Evolutionary conservation across 2,329 filamentous ascomycete species (phyloP).

Genomic region (Geosmithia putterillii): DNA sequence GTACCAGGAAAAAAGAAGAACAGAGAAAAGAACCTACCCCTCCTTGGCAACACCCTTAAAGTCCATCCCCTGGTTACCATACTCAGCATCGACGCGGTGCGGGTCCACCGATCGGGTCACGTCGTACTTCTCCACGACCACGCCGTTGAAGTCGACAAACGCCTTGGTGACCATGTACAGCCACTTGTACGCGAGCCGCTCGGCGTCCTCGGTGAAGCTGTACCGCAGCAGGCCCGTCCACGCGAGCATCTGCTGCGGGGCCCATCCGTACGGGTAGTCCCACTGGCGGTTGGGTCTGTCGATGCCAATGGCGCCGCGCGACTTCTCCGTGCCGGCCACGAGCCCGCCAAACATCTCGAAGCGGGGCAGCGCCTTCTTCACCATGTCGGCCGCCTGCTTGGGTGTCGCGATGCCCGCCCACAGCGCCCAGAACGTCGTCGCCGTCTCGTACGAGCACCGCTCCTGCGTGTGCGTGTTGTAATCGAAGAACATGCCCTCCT

Average conservation of each 20-base stretch:
- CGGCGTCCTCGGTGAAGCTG: slow-evolving; percentile 80
- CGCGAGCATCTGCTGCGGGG: slow-evolving; percentile 94
- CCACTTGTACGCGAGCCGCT: slow-evolving; percentile 90
- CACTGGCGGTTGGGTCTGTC: slow-evolving; percentile 90
- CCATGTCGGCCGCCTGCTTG: slow-evolving; percentile 73
- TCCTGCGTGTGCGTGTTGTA: slow-evolving; percentile 78
- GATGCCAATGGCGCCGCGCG: slow-evolving; percentile 66
- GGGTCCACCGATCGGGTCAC: slow-evolving; percentile 83
- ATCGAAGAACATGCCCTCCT: slow-evolving; percentile 94
- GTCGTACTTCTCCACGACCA: slow-evolving; percentile 98
- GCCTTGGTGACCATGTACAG: slow-evolving; percentile 97
- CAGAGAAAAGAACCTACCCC: slow-evolving; percentile 52
- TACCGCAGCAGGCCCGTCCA: slow-evolving; percentile 91
- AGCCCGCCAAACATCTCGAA: slow-evolving; percentile 85
- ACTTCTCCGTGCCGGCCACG: slow-evolving; percentile 80
- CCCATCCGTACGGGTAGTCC: slow-evolving; percentile 98
- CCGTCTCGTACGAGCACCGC: slow-evolving; percentile 76
- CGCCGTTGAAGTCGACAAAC: slow-evolving; percentile 96
- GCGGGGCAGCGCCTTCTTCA: slow-evolving; percentile 68
- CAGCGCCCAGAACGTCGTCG: slow-evolving; percentile 93
- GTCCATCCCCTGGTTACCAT: slow-evolving; percentile 90
- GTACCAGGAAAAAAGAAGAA: background rate
- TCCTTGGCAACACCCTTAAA: slow-evolving; percentile 94
- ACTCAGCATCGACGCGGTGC: slow-evolving; percentile 90
- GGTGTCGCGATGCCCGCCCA: slow-evolving; percentile 87